These are phyloP conservation scores for Ogataea chonburiensis DNA, from an alignment of 805 yeast genomes.

Conservation along the genomic window DNA sequence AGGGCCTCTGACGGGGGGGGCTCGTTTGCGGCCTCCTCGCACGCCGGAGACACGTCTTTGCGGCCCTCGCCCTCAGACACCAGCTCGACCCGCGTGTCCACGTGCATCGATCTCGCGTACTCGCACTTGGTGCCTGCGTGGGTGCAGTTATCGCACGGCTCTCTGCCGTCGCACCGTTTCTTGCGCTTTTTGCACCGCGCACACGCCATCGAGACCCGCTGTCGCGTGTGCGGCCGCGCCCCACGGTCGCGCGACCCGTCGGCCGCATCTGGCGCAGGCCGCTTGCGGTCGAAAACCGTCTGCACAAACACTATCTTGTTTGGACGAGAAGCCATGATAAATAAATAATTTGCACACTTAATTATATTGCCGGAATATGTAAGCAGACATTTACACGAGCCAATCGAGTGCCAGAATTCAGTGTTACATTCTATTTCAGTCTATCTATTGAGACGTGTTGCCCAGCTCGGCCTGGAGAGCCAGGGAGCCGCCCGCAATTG, in stretches of 20 bases:
- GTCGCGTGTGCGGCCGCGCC: background rate
- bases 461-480: conserved; percentile 18
- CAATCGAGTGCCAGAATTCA: no score
- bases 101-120: background rate
- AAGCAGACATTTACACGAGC: no score
- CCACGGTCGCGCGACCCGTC: background rate
- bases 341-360: no score
- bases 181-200: conserved; percentile 19
- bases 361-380: no score
- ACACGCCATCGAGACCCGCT: conserved; percentile 16
- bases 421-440: background rate
- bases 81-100: background rate
- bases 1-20: background rate
- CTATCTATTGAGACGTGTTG: conserved; percentile 17
- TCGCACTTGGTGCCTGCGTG: conserved; percentile 3
- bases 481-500: conserved; percentile 25
- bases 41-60: background rate
- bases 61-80: background rate
- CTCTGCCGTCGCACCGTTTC: conserved; percentile 19
- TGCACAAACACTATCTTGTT: conserved; percentile 12
- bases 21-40: background rate
- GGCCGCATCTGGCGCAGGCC: background rate
- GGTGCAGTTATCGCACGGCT: conserved; percentile 13
- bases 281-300: conserved; percentile 9
- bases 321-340: conserved; percentile 3